phyloP scores from a whole-genome alignment of 352 stramenopile genomes.

The Aphanomyces cochlioides region DNA sequence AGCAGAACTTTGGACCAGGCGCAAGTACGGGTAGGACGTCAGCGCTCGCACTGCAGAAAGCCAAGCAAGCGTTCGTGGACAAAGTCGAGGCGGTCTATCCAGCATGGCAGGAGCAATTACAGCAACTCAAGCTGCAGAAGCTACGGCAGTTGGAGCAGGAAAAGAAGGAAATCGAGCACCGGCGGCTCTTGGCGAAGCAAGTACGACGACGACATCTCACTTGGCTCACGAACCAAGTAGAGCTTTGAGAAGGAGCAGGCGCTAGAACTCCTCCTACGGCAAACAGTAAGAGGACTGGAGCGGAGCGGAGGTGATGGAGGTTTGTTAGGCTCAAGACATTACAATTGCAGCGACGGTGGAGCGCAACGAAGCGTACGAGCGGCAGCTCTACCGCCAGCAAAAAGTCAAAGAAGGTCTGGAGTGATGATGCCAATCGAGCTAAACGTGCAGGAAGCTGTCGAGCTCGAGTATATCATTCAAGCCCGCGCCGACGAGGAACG shows the following conservation, averaged over 20 bases:
- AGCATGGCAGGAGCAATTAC: conserved; percentile 67
- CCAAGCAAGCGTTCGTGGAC: conserved; percentile 57
- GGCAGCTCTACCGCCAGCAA: conserved; percentile 55
- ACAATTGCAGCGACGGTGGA: conserved; percentile 66
- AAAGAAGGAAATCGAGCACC: conserved; percentile 62
- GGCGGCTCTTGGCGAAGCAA: conserved; percentile 68
- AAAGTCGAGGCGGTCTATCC: conserved; percentile 65
- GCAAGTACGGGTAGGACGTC: conserved; percentile 31
- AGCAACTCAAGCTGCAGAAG: conserved; percentile 48
- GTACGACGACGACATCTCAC: conserved; percentile 33
- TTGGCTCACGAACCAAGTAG: conserved; percentile 33
- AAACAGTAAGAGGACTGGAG: conserved; percentile 44
- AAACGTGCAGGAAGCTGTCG: conserved; percentile 37
- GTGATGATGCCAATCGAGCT: not conserved
- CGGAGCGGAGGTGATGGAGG: not conserved
- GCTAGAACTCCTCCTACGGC: conserved; percentile 58
- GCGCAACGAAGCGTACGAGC: conserved; percentile 68
- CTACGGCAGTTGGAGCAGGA: conserved; percentile 66
- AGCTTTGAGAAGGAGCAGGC: conserved; percentile 79
- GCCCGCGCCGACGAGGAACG: conserved; percentile 56
- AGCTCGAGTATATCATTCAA: conserved; percentile 58
- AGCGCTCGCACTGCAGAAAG: conserved; percentile 45
- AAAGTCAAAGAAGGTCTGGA: conserved; percentile 45
- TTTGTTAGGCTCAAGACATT: conserved; percentile 59
- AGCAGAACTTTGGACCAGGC: conserved; percentile 44